phyloP scores from a whole-genome alignment of 176 grass and related monocot species.

The Sorghum bicolor region DNA sequence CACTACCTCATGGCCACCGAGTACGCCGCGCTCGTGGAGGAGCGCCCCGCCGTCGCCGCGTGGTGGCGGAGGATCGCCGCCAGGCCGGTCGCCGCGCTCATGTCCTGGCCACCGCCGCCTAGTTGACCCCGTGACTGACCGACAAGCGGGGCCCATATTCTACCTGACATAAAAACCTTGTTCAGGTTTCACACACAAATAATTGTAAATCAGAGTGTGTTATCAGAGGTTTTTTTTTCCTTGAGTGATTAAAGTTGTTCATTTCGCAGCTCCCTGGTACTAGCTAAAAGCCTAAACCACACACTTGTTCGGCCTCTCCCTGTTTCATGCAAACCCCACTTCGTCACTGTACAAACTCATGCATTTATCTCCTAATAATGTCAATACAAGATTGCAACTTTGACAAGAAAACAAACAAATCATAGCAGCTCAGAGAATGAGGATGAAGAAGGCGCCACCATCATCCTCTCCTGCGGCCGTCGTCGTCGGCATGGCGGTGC shows the following conservation, averaged over 20 bases:
- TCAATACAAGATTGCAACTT: neutral
- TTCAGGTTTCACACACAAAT: too few relatives aligned
- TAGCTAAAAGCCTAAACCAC: too few relatives aligned
- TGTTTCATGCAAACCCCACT: conserved; percentile 17
- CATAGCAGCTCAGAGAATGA: too few relatives aligned
- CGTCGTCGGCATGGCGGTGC: neutral
- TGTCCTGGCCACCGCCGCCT: neutral
- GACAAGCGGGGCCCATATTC: neutral
- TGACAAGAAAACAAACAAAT: neutral
- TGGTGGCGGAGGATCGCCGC: conserved; percentile 41
- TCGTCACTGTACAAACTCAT: neutral
- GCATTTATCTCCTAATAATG: neutral
- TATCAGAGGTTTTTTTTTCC: too few relatives aligned
- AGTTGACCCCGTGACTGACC: neutral
- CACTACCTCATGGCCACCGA: conserved; percentile 36
- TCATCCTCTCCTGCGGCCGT: neutral
- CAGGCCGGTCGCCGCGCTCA: conserved; percentile 27
- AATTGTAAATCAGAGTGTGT: too few relatives aligned
- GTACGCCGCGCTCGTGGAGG: conserved; percentile 17
- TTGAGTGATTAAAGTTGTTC: too few relatives aligned
- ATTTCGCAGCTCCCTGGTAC: neutral
- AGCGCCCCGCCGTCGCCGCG: conserved; percentile 10
- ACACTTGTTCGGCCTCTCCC: conserved; percentile 35
- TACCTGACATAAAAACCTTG: too few relatives aligned
- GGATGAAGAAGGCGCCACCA: neutral